Base-by-base conservation (phyloP, 257 asterid genomes). In the Plectranthus barbatus region DNA sequence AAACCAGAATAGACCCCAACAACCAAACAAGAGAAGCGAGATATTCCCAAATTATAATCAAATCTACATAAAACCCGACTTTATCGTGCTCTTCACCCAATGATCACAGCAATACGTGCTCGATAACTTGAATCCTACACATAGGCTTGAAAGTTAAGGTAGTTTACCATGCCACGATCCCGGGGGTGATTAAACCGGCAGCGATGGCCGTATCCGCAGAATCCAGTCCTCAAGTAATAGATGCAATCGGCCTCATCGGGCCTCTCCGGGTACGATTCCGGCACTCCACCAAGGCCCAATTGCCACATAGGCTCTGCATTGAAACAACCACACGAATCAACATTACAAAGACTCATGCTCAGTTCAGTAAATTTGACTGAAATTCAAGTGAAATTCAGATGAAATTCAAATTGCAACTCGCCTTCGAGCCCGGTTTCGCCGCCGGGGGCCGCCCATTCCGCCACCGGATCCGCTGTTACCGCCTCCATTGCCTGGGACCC, bases 301-400 rank as follows among this genome's bases (percentile, higher is more conserved):
- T 84, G 94, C 97, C 97, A 87, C 97, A 85, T 84, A 64, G 91
- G 92, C 80, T 93, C 99, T 93, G 89, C 97, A 89, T 80, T 77
- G 72, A 66, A 69, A 55, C 67, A 80, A 79, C 67, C 53, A 52
- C 29, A 48, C 5, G 50, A 56, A 74, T 59, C 66, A 60, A 71
- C 85, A 73, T 70, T 73, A 70, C 83, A 40, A 21, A 64, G 42
- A 4, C 14, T 23, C 40, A 40, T 19, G 53, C 58, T 54, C 40
- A 63, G 50, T 33, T 56, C 70, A 65, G 71, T 20, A 50, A 72
- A 72, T 59, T 62, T 31, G 55, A 52, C 74, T 31, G 55, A 75
- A 77, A 79, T 70, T 79, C 77, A 57, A 56, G 63, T 23, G 67
- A 79, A 86, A 79, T 83, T 73, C 67, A 72, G 50, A 60, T 72